Percentiles rank a stretch among this genome's conserved stretches.
These are phyloP conservation scores for Vaccinium darrowii DNA, from an alignment of 148 eudicot genomes.

Conservation along the genomic window DNA sequence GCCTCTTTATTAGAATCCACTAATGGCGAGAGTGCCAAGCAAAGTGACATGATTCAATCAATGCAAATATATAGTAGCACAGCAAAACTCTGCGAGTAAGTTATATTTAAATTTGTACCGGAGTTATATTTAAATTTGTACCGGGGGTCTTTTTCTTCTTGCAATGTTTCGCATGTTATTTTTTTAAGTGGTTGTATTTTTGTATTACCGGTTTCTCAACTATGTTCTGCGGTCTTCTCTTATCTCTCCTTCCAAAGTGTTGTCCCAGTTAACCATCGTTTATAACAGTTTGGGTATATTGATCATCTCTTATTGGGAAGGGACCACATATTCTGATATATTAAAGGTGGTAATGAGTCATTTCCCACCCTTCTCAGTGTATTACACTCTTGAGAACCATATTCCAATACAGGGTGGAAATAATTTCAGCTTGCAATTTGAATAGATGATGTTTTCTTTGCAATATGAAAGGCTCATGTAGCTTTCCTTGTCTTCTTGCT, in stretches of 20 bases:
- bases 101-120: constrained; percentile 12
- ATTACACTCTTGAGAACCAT: neutral
- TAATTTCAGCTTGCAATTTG: neutral
- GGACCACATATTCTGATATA: too few relatives aligned
- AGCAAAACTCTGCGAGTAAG: constrained; percentile 94
- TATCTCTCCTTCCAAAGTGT: neutral
- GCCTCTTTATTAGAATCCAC: constrained; percentile 80
- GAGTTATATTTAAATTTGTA: constrained; percentile 29
- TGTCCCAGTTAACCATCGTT: neutral
- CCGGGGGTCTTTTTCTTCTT: constrained; percentile 5
- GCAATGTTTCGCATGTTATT: neutral
- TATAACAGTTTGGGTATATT: neutral
- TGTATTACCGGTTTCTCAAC: neutral
- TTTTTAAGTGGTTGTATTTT: neutral
- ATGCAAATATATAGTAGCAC: constrained; percentile 84
- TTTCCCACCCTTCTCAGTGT: neutral
- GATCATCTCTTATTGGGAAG: neutral
- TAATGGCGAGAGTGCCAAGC: constrained; percentile 60
- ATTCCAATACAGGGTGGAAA: neutral
- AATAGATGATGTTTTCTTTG: constrained; percentile 7
- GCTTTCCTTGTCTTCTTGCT: constrained; percentile 11
- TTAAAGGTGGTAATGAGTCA: neutral
- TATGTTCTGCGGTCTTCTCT: neutral
- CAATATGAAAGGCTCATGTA: constrained; percentile 9
- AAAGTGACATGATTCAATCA: constrained; percentile 61